Percentiles rank a stretch among this genome's conserved stretches.
Conservation (phyloP, 345 rosid species). For the Salix udensis region DNA sequence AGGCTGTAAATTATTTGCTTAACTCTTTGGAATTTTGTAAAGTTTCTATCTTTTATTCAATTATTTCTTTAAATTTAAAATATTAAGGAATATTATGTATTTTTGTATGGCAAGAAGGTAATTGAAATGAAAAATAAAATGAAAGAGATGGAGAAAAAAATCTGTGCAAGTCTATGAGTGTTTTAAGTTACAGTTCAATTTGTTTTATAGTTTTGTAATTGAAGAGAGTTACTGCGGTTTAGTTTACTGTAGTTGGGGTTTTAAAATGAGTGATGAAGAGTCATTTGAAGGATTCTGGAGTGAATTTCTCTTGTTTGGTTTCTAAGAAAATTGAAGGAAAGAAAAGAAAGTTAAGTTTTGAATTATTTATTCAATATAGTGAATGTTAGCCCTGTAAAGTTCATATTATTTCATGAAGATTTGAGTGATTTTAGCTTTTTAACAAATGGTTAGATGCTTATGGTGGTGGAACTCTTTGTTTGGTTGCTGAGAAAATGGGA, state of each 20-base stretch:
- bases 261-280: background rate
- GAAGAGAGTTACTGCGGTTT: background rate
- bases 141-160: background rate
- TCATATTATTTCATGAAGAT: background rate
- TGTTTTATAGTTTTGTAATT: background rate
- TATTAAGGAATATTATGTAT: background rate
- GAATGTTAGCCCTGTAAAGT: background rate
- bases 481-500: slow-evolving; percentile 8
- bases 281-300: background rate
- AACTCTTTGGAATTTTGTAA: background rate
- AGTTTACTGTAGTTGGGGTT: background rate
- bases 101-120: background rate
- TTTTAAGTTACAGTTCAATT: too few species aligned
- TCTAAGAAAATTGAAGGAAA: background rate
- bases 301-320: background rate
- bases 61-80: background rate
- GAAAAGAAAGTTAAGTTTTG: background rate
- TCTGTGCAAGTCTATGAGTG: background rate
- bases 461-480: background rate
- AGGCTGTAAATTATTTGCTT: background rate
- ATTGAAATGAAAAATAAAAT: background rate
- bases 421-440: background rate
- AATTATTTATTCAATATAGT: background rate
- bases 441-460: background rate
- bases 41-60: background rate